phyloP scores from a whole-genome alignment of 495 filamentous ascomycete species.

The Podospora pseudopauciseta region DNA sequence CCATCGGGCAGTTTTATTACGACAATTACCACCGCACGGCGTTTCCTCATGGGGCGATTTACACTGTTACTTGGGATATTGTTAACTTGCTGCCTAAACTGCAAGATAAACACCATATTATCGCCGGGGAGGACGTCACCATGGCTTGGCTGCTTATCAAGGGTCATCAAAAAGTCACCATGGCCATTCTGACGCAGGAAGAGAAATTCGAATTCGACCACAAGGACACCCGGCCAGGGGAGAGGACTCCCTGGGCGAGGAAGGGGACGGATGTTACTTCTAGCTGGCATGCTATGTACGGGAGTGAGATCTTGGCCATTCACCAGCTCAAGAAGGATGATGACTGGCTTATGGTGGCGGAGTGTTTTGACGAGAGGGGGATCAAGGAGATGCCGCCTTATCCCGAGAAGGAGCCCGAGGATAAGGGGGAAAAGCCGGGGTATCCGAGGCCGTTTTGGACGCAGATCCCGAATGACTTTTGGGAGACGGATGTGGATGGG shows the following conservation, averaged over 20 bases:
- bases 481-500: conserved; percentile 12
- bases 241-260: conserved; percentile 3
- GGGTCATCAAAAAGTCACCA: conserved; percentile 9
- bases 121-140: conserved; percentile 13
- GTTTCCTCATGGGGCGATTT: conserved; percentile 10
- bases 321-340: conserved; percentile 9
- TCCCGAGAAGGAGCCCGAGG: neutral
- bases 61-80: conserved; percentile 2
- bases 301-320: neutral
- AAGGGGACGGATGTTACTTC: conserved; percentile 5
- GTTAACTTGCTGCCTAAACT: conserved; percentile 3
- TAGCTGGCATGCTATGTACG: conserved; percentile 9
- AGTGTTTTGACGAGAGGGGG: conserved; percentile 6
- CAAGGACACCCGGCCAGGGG: conserved; percentile 7
- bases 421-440: conserved; percentile 4
- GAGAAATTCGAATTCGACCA: conserved; percentile 12
- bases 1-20: conserved; percentile 13
- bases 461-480: conserved; percentile 6
- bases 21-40: conserved; percentile 1
- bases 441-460: conserved; percentile 5
- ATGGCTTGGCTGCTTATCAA: conserved; percentile 15
- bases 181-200: neutral
- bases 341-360: conserved; percentile 8
- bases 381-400: conserved; percentile 7
- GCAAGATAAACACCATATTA: conserved; percentile 7